A percentile compares a stretch with the other conserved stretches of the same genome.
Evolutionary conservation across 2,329 filamentous ascomycete genomes (phyloP).

Genomic region (Trichophyton schoenleinii): DNA sequence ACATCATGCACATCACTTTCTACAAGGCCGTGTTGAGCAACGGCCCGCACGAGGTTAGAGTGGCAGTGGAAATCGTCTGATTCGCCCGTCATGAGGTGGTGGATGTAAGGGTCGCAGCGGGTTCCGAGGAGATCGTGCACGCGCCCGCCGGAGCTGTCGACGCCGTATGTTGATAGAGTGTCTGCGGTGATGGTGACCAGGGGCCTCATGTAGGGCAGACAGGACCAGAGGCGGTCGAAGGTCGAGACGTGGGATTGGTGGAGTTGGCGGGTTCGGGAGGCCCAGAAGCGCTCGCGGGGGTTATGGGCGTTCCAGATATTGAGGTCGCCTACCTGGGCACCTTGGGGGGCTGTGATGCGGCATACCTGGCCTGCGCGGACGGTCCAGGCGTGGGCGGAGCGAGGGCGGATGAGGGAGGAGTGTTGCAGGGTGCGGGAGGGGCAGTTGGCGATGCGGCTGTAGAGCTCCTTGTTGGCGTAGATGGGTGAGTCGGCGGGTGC

Average conservation of each 20-base stretch:
- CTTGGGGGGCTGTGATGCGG: conserved; percentile 61
- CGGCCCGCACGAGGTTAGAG: conserved; percentile 63
- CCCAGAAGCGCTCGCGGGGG: conserved; percentile 72
- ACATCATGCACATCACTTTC: conserved; percentile 75
- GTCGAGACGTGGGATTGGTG: conserved; percentile 62
- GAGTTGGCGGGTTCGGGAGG: conserved; percentile 62
- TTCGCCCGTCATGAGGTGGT: conserved; percentile 56
- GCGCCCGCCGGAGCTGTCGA: conserved; percentile 50
- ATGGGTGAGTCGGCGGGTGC: conserved; percentile 25
- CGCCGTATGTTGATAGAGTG: conserved; percentile 48
- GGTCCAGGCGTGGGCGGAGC: conserved; percentile 61
- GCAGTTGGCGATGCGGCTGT: conserved; percentile 26
- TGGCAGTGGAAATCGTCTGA: conserved; percentile 75
- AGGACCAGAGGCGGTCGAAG: conserved; percentile 65
- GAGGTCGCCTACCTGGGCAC: conserved; percentile 70
- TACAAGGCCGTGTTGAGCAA: conserved; percentile 53
- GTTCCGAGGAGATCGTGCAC: conserved; percentile 73
- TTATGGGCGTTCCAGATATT: conserved; percentile 72
- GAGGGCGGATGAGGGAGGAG: conserved; percentile 55
- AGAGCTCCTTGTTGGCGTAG: conserved; percentile 25
- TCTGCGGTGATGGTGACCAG: conserved; percentile 59
- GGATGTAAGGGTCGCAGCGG: conserved; percentile 74
- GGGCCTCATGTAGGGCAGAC: conserved; percentile 62
- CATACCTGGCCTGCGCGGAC: conserved; percentile 57
- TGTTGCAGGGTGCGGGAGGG: conserved; percentile 24